Evolutionary conservation across 164 flowering plant genomes (phyloP), one percentile per base, ranked within the genome.

Genomic region (Stephania cephalantha): DNA sequence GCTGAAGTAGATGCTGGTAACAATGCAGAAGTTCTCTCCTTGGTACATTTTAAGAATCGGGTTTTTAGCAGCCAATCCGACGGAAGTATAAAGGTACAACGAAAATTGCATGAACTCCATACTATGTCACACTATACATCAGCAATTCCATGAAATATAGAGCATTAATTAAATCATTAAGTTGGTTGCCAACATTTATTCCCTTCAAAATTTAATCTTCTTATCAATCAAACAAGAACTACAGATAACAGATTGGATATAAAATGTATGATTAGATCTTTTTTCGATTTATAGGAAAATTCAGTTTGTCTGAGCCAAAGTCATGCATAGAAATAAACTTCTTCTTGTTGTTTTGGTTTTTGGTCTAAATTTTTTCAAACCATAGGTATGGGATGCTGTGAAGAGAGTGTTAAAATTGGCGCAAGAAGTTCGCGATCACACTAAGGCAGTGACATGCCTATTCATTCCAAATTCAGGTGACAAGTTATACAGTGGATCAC

Each of bases 401-500:
- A 90, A 79, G 83, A 83, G 82, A 67, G 75, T 22, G 71, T 71
- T 87, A 72, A 82, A 87, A 68, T 78, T 91, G 80, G 78, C 87
- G 71, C 91, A 90, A 81, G 93, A 91, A 79, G 85, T 80, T 75
- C 88, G 87, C n/a, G 85, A 83, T 68, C 93, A 90, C 78, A 66
- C 82, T 17, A 91, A 86, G 71, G 89, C 91, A 44, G 93, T 87
- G 20, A 90, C 93, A 52, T 86, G 88, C 86, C 83, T 91, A 22
- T 82, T 73, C 69, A 70, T 81, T 80, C 68, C 91, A 69, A 44
- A 88, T 81, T 82, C 90, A 13, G 85, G 89, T 66, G 89, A 87
- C 80, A 87, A 83, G 77, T 73, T 91, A 10, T 91, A 87, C 80
- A 91, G 91, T 72, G 92, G 97, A 50, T 91, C 97, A 42, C 84